A percentile compares a stretch with the other conserved stretches of the same genome.
Evolutionary conservation across 805 yeast species (phyloP).

Genomic region (Candida nitratophila): DNA sequence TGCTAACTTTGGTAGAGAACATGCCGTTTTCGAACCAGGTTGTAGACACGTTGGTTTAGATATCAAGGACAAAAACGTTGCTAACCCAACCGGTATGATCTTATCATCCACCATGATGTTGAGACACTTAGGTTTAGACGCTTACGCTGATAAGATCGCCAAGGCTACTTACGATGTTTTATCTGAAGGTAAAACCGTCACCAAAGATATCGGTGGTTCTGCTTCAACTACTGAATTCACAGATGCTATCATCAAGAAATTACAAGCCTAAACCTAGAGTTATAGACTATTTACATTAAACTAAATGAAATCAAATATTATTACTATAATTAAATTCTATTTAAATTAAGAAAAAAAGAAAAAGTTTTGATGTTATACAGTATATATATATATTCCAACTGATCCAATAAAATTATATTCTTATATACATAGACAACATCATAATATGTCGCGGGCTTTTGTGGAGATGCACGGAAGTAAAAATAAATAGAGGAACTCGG

Average conservation of each 20-base stretch:
- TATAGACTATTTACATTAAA: too few relatives aligned
- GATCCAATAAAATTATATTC: too few relatives aligned
- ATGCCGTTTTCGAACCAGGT: constrained; percentile 98
- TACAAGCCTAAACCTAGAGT: constrained; percentile 26
- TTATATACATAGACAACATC: too few relatives aligned
- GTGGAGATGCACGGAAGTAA: too few relatives aligned
- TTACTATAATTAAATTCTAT: background rate
- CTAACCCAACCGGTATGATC: constrained; percentile 98
- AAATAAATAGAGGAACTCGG: too few relatives aligned
- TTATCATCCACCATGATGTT: constrained; percentile 85
- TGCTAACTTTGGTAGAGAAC: constrained; percentile 95
- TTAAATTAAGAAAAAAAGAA: too few relatives aligned
- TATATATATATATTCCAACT: too few relatives aligned
- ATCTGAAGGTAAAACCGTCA: constrained; percentile 78
- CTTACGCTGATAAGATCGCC: constrained; percentile 79
- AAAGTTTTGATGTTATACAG: too few relatives aligned
- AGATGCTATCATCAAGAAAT: constrained; percentile 74
- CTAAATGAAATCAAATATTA: background rate
- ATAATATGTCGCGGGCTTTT: too few relatives aligned
- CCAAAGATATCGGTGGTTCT: constrained; percentile 88
- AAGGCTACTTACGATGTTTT: constrained; percentile 85
- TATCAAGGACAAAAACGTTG: constrained; percentile 88
- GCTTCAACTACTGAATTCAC: constrained; percentile 92
- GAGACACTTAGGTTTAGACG: constrained; percentile 89
- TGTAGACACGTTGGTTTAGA: constrained; percentile 99